Percentiles rank a stretch among this genome's conserved stretches.
Evolutionary conservation across 2,329 filamentous ascomycete genomes (phyloP).

Genomic region (Aspergillus viridinutans): DNA sequence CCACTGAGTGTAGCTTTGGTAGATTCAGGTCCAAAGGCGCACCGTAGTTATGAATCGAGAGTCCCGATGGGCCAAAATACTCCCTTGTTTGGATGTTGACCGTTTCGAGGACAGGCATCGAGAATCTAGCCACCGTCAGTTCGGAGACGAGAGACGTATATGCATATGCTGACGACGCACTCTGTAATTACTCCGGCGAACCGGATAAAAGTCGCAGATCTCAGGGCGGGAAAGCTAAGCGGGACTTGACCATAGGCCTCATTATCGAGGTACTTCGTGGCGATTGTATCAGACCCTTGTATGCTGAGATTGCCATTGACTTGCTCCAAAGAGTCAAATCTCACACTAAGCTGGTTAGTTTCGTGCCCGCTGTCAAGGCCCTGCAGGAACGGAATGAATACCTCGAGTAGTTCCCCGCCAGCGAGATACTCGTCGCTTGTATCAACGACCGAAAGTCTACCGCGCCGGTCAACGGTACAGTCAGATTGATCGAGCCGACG

Average conservation of each 20-base stretch:
- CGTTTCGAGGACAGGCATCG: neutral
- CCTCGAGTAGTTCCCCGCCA: neutral
- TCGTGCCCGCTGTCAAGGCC: neutral
- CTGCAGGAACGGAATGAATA: neutral
- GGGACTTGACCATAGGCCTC: neutral
- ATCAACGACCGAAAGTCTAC: neutral
- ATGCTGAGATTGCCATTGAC: neutral
- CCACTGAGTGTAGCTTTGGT: neutral
- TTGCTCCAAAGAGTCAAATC: neutral
- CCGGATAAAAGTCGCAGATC: neutral
- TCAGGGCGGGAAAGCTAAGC: neutral
- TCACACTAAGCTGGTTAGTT: neutral
- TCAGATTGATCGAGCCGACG: neutral
- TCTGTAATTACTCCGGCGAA: neutral
- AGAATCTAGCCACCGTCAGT: neutral
- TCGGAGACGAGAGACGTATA: neutral
- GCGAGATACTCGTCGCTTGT: neutral
- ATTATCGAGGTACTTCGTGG: neutral
- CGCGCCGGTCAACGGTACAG: neutral
- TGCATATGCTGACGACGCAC: neutral
- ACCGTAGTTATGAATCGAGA: neutral
- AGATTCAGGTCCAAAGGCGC: neutral
- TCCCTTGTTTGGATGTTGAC: neutral
- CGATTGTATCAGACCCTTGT: neutral
- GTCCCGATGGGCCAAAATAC: neutral